phyloP scores from a whole-genome alignment of 2,329 filamentous ascomycete species.

The Cladosporium sp. region DNA sequence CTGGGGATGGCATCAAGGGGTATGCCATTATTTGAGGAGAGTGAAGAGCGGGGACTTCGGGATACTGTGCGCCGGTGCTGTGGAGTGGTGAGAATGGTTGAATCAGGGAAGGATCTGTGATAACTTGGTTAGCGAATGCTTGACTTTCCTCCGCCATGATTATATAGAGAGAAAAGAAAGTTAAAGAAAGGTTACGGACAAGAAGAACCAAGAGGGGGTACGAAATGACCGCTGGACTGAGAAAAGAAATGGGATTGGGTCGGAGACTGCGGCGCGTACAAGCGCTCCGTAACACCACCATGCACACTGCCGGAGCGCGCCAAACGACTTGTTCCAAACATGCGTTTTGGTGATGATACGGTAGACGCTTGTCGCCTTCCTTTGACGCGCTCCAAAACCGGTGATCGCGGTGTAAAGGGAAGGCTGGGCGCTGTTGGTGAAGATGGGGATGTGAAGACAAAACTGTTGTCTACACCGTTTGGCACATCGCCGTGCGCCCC shows the following conservation, averaged over 20 bases:
- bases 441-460: background rate
- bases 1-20: conserved; percentile 62
- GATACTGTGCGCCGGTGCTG: conserved; percentile 46
- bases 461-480: background rate
- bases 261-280: conserved; percentile 22
- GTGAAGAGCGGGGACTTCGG: conserved; percentile 43
- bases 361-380: conserved; percentile 21
- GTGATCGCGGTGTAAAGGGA: conserved; percentile 23
- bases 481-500: background rate
- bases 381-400: conserved; percentile 31
- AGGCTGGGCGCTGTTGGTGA: conserved; percentile 28
- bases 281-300: conserved; percentile 10
- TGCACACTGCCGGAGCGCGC: conserved; percentile 20
- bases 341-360: conserved; percentile 25
- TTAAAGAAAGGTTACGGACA: conserved; percentile 42
- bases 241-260: conserved; percentile 38
- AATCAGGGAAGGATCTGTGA: conserved; percentile 60
- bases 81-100: conserved; percentile 51
- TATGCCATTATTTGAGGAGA: conserved; percentile 42
- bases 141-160: conserved; percentile 13
- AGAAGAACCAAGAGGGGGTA: conserved; percentile 43
- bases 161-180: conserved; percentile 29
- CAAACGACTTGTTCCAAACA: conserved; percentile 15
- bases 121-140: background rate
- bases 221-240: conserved; percentile 40